These are phyloP conservation scores for Exophiala bonariae DNA, from an alignment of 2,329 filamentous ascomycete genomes.

Conservation along the genomic window DNA sequence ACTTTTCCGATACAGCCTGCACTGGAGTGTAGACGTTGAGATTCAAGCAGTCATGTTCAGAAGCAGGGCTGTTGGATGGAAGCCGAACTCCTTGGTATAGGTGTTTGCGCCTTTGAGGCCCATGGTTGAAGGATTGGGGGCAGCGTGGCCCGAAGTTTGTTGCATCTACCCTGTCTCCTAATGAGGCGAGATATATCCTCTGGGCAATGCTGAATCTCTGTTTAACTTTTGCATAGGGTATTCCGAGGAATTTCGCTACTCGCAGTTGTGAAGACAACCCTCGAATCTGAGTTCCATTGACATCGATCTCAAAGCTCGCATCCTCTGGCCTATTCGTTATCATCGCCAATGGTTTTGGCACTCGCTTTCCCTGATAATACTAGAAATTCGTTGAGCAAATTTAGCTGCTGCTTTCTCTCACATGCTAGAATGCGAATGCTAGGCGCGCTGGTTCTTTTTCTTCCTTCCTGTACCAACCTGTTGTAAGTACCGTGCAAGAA, in stretches of 20 bases:
- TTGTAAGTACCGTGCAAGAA: too few species aligned
- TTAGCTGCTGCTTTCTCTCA: too few species aligned
- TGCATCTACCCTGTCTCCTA: background rate
- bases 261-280: slow-evolving; percentile 1
- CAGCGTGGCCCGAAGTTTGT: background rate
- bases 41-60: slow-evolving; percentile 48
- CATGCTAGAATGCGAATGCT: too few species aligned
- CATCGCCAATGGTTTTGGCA: background rate
- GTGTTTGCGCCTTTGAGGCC: slow-evolving; percentile 1
- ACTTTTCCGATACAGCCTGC: background rate
- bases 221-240: background rate
- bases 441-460: too few species aligned
- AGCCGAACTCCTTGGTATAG: background rate
- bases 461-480: too few species aligned
- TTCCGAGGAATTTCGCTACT: slow-evolving; percentile 1
- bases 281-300: background rate
- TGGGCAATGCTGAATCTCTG: background rate
- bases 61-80: slow-evolving; percentile 33
- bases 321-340: background rate
- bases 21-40: slow-evolving; percentile 40
- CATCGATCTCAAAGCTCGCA: too few species aligned
- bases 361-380: too few species aligned
- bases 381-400: too few species aligned
- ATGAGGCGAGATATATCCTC: background rate
- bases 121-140: slow-evolving; percentile 2